Evolutionary conservation across 495 filamentous ascomycete genomes (phyloP).

Genomic region (Penicillium turbatum): DNA sequence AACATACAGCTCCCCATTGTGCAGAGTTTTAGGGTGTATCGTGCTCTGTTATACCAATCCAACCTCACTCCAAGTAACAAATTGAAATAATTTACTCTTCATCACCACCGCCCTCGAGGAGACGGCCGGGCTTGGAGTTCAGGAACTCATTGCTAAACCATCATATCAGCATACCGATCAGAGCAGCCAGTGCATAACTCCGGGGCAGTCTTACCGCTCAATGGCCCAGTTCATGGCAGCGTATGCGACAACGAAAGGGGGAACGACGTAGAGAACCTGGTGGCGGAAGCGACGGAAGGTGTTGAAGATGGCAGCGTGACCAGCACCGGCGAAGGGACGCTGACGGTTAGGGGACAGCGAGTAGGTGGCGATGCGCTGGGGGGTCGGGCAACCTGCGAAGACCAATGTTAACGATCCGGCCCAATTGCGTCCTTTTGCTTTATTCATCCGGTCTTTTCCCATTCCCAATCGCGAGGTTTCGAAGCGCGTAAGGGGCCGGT

Average conservation of each 20-base stretch:
- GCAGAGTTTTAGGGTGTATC: constrained; percentile 11
- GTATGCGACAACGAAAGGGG: constrained; percentile 72
- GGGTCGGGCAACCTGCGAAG: constrained; percentile 40
- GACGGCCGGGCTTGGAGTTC: constrained; percentile 84
- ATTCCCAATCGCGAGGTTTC: not conserved
- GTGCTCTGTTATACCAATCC: constrained; percentile 18
- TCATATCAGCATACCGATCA: not conserved
- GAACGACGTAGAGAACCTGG: constrained; percentile 79
- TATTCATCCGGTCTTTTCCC: not conserved
- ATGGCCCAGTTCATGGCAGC: constrained; percentile 79
- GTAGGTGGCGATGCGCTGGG: constrained; percentile 63
- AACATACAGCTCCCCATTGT: constrained; percentile 26
- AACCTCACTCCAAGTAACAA: constrained; percentile 11
- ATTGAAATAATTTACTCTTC: constrained; percentile 33
- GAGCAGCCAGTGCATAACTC: not conserved
- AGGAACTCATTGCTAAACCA: constrained; percentile 75
- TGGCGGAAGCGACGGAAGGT: constrained; percentile 52
- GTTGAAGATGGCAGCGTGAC: constrained; percentile 62
- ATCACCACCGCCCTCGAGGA: constrained; percentile 34
- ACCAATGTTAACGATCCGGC: not conserved
- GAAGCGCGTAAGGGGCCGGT: not conserved
- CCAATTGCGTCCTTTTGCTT: not conserved
- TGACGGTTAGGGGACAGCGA: constrained; percentile 61
- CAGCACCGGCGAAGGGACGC: constrained; percentile 58
- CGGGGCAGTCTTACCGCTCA: constrained; percentile 56